phyloP scores from a whole-genome alignment of 306 rosid genomes.

The Pterocarpus santalinus region DNA sequence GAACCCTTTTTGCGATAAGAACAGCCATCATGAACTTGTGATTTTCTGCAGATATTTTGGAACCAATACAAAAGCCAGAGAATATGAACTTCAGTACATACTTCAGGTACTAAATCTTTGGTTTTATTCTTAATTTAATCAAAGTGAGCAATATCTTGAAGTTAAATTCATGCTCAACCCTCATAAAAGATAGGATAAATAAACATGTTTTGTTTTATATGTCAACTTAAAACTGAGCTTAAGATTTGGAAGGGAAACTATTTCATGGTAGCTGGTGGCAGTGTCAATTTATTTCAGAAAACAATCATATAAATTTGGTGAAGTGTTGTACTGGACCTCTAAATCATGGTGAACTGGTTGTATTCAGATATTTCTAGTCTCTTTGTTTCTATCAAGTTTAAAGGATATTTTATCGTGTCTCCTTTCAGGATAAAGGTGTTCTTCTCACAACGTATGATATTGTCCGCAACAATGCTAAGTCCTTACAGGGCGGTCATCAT shows the following conservation, averaged over 20 bases:
- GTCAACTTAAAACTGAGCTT: neutral
- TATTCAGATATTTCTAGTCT: conserved; percentile 4
- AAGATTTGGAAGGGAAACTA: conserved; percentile 17
- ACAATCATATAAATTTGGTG: conserved; percentile 17
- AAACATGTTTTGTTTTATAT: neutral
- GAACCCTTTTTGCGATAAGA: neutral
- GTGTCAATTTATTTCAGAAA: conserved; percentile 24
- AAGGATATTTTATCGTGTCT: conserved; percentile 24
- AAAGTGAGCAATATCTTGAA: neutral
- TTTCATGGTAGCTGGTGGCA: conserved; percentile 6
- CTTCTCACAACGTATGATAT: conserved; percentile 95
- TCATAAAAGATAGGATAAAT: conserved; percentile 5
- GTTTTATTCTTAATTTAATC: conserved; percentile 18
- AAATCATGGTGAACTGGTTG: conserved; percentile 11
- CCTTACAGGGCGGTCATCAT: conserved; percentile 61
- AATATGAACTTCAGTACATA: conserved; percentile 84
- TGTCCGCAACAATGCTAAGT: conserved; percentile 85
- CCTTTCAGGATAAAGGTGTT: conserved; percentile 82
- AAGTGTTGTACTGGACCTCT: neutral
- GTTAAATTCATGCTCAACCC: neutral
- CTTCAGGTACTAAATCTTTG: conserved; percentile 69
- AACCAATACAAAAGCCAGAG: conserved; percentile 67
- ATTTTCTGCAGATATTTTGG: conserved; percentile 73
- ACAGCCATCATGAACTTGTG: conserved; percentile 24
- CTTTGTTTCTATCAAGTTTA: conserved; percentile 26